Percentiles rank a stretch among this genome's conserved stretches.
Conservation (phyloP, 192 early-diverging fungal species). For the Rhizophagus clarus region DNA sequence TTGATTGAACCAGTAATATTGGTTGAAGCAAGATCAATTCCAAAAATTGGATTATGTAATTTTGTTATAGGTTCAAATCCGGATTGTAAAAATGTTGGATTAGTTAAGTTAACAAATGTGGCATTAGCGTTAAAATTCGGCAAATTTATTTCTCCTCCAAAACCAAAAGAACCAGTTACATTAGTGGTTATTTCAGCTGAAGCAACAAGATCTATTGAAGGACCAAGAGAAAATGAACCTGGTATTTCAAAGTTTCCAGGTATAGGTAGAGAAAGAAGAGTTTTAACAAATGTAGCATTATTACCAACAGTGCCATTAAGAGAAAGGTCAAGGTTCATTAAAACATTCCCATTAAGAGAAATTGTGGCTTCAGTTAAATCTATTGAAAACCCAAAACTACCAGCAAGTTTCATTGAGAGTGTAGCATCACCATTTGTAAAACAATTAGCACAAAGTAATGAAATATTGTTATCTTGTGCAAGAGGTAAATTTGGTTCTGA, state of each 20-base stretch:
- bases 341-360: constrained; percentile 7
- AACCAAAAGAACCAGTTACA: not conserved
- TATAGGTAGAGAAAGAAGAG: too few relatives aligned
- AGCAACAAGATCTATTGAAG: not conserved
- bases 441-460: constrained; percentile 5
- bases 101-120: too few relatives aligned
- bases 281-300: too few relatives aligned
- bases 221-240: constrained; percentile 3
- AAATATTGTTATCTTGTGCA: not conserved
- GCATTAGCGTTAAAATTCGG: not conserved
- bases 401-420: not conserved
- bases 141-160: not conserved
- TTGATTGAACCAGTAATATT: not conserved
- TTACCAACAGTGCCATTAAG: not conserved
- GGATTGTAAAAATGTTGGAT: not conserved
- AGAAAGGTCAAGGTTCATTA: not conserved
- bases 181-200: not conserved
- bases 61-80: not conserved
- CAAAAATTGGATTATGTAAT: not conserved
- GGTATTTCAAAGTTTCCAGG: not conserved
- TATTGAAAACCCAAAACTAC: not conserved
- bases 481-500: constrained; percentile 7
- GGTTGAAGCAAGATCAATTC: not conserved
- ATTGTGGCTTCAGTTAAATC: not conserved
- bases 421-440: constrained; percentile 9